Percentiles rank a stretch among this genome's conserved stretches.
These are phyloP conservation scores for Cladosporium sp. DNA, from an alignment of 2,329 filamentous ascomycete genomes.

Conservation along the genomic window DNA sequence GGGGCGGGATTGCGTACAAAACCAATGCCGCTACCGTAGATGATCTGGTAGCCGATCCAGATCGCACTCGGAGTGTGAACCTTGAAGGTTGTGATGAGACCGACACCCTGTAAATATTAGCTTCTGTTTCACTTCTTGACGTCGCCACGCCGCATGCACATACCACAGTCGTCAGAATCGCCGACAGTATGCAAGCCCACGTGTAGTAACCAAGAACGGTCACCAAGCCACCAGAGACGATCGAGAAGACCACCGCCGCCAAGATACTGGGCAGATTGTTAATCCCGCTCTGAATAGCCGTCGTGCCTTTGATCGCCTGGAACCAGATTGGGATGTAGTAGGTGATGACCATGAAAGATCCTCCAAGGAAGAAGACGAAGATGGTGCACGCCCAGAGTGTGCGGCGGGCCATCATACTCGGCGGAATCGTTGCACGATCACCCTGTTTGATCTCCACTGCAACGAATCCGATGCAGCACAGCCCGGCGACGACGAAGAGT, in stretches of 20 bases:
- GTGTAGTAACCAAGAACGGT: conserved; percentile 46
- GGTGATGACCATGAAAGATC: conserved; percentile 39
- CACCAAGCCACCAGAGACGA: conserved; percentile 36
- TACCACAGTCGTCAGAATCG: too few relatives aligned
- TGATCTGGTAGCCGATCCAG: conserved; percentile 36
- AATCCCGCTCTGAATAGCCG: conserved; percentile 43
- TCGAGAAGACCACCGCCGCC: conserved; percentile 39
- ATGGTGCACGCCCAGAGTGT: not conserved
- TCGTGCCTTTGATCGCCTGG: conserved; percentile 45
- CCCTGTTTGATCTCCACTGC: conserved; percentile 40
- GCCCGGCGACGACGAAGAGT: conserved; percentile 39
- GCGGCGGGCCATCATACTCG: not conserved
- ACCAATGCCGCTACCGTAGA: conserved; percentile 35
- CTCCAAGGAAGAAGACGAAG: conserved; percentile 37
- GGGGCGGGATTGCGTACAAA: too few relatives aligned
- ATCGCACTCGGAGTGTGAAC: conserved; percentile 28
- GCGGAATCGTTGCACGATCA: conserved; percentile 40
- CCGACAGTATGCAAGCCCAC: too few relatives aligned
- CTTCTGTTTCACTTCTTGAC: too few relatives aligned
- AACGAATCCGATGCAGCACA: conserved; percentile 39
- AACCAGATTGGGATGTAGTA: conserved; percentile 47
- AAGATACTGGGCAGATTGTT: conserved; percentile 46
- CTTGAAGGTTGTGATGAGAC: conserved; percentile 41
- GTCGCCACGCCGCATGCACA: too few relatives aligned
- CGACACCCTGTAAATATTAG: too few relatives aligned